Base-by-base conservation (phyloP, 73 alveolate species). In the Halteria grandinella region DNA sequence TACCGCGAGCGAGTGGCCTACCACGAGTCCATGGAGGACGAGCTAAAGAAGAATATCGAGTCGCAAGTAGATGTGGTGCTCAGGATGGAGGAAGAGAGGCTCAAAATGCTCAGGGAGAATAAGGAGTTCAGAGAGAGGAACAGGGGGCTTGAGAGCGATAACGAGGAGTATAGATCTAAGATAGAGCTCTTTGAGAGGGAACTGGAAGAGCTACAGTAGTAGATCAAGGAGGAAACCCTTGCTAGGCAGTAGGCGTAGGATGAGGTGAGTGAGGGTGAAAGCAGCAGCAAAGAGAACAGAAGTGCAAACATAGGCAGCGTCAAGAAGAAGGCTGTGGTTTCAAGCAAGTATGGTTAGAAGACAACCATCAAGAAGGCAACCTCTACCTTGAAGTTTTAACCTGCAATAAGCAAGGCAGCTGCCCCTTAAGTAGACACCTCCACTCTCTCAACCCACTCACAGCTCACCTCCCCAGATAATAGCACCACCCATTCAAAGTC, bases 11-110 rank as follows among this genome's bases (percentile, higher is more conserved):
- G 62, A 27, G 57, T 75, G 25, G 40, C 63, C 25, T 75, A 55
- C 36, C 75, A 55, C 25, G 70, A 75, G 41, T 25, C 53, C 58
- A 34, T 57, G 8, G 87, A 75, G 54, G 77, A 75, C 24, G 78
- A 55, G 39, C 78, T 55, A 11, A 75, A 75, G 78, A 55, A 75
- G 24, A 57, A 75, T 15, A 39, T 75, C 7, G 87, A 75, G 60
- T 40, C 57, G 37, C 51, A 75, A 29, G 78, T 55, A 11, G 87
- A 75, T 43, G 87, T 75, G 0, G 78, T 80, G 3, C 44, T 80
- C 11, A 72, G 69, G 36, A 53, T 80, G 83, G 85, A 80, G 37
- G 75, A 69, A 39, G 90, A 80, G 44, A 66, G 83, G 25, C 47
- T 49, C 14, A n/a, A 31, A 41, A 10, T 80, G 10, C 32, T 69